These are phyloP conservation scores for Pseudonitzschia multiseries DNA, from an alignment of 108 stramenopile genomes.

Conservation along the genomic window DNA sequence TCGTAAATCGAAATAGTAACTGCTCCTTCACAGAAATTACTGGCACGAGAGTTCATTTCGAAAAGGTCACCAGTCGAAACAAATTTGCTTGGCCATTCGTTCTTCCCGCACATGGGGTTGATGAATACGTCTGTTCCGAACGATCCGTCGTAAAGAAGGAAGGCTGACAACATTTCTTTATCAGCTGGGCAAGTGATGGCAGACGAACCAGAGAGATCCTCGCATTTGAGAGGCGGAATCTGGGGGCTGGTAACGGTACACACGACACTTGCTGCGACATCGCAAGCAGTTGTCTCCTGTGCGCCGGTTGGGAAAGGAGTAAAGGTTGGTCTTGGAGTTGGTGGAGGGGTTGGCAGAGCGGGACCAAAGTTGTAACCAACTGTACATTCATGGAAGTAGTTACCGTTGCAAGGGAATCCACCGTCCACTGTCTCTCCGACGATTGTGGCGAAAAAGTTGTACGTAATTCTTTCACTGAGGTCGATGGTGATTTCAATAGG, in stretches of 20 bases:
- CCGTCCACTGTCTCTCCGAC: slow-evolving; percentile 13
- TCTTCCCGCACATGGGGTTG: neutral
- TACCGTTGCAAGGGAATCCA: neutral
- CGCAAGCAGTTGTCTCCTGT: slow-evolving; percentile 5
- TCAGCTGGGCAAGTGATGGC: neutral
- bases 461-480: neutral
- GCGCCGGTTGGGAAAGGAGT: slow-evolving; percentile 9
- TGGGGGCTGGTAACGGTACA: neutral
- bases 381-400: neutral
- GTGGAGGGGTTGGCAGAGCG: slow-evolving; percentile 2
- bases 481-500: slow-evolving; percentile 6
- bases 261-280: neutral
- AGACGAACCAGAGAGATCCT: neutral
- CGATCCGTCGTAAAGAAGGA: slow-evolving; percentile 3
- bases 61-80: neutral
- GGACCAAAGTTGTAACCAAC: slow-evolving; percentile 13
- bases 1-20: slow-evolving; percentile 1
- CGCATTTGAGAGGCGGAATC: neutral
- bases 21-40: slow-evolving; percentile 6
- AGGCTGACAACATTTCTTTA: neutral
- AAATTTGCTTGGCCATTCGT: neutral
- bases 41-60: neutral
- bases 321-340: slow-evolving; percentile 13
- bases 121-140: neutral
- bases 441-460: slow-evolving; percentile 22